A percentile compares a stretch with the other conserved stretches of the same genome.
Evolutionary conservation across 78 protist species (phyloP).

Genomic region (Cavenderia fasciculata): DNA sequence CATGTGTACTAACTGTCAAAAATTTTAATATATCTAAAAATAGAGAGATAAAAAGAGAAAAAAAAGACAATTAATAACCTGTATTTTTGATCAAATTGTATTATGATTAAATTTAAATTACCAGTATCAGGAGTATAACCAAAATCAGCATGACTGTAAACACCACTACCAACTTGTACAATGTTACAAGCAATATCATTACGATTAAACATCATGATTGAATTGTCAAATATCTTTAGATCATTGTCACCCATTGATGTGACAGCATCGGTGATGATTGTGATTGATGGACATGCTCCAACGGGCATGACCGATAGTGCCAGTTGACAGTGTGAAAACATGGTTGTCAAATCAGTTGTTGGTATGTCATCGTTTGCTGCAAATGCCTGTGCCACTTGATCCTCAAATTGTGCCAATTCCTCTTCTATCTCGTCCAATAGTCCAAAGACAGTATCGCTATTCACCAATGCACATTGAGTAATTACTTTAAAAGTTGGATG

Average conservation of each 20-base stretch:
- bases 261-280: constrained; percentile 68
- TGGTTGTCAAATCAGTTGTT: neutral
- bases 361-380: neutral
- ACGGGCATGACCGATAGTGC: constrained; percentile 45
- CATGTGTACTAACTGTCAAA: constrained; percentile 22
- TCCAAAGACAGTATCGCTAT: constrained; percentile 14
- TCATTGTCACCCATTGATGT: constrained; percentile 17
- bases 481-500: constrained; percentile 51
- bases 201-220: constrained; percentile 10
- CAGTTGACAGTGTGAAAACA: neutral
- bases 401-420: constrained; percentile 38
- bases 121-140: constrained; percentile 65
- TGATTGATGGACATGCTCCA: constrained; percentile 53
- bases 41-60: too few species aligned
- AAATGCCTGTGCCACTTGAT: constrained; percentile 24
- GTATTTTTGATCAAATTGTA: too few species aligned
- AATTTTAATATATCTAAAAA: constrained; percentile 32
- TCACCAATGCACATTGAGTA: constrained; percentile 58
- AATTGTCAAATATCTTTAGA: neutral
- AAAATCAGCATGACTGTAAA: constrained; percentile 37
- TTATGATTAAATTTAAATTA: too few species aligned
- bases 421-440: constrained; percentile 29
- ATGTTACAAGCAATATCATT: constrained; percentile 33
- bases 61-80: too few species aligned
- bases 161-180: constrained; percentile 65